Percentiles rank a stretch among this genome's conserved stretches.
Conservation (phyloP, 2,329 filamentous ascomycete species). For the Xylariaceae sp. region DNA sequence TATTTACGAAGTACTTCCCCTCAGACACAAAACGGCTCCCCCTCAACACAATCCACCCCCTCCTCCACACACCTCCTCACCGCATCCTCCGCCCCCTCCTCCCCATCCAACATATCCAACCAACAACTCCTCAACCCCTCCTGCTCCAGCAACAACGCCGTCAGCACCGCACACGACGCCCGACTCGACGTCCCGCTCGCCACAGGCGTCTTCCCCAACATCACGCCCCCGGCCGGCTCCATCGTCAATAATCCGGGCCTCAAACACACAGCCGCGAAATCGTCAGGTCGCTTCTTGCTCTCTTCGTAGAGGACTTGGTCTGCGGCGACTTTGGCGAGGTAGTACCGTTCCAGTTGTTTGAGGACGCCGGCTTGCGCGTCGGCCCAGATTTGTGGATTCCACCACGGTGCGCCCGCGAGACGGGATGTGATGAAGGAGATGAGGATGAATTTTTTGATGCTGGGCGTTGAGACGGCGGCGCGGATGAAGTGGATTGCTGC, state of each 20-base stretch:
- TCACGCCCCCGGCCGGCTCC: constrained; percentile 44
- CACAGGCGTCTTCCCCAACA: constrained; percentile 42
- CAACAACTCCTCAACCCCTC: constrained; percentile 45
- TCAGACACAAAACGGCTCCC: constrained; percentile 39
- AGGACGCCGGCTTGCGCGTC: constrained; percentile 36
- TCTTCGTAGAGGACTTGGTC: constrained; percentile 52
- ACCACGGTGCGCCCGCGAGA: constrained; percentile 47
- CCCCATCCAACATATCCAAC: constrained; percentile 52
- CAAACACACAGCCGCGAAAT: constrained; percentile 47
- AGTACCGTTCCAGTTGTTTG: constrained; percentile 47
- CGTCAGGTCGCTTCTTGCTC: constrained; percentile 35
- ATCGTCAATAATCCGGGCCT: constrained; percentile 48
- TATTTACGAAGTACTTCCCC: constrained; percentile 19
- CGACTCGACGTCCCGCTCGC: constrained; percentile 44
- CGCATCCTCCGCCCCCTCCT: constrained; percentile 43
- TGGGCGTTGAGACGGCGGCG: constrained; percentile 49
- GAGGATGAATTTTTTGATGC: constrained; percentile 58
- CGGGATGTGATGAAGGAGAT: constrained; percentile 57
- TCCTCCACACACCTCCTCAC: constrained; percentile 46
- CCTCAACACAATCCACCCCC: constrained; percentile 48
- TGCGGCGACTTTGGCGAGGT: constrained; percentile 55
- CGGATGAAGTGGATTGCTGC: constrained; percentile 59
- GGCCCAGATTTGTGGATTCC: constrained; percentile 47
- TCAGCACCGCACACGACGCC: constrained; percentile 55
- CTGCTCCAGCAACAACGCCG: constrained; percentile 49